Evolutionary conservation across 306 rosid species (phyloP).

Genomic region (Styphnolobium japonicum): DNA sequence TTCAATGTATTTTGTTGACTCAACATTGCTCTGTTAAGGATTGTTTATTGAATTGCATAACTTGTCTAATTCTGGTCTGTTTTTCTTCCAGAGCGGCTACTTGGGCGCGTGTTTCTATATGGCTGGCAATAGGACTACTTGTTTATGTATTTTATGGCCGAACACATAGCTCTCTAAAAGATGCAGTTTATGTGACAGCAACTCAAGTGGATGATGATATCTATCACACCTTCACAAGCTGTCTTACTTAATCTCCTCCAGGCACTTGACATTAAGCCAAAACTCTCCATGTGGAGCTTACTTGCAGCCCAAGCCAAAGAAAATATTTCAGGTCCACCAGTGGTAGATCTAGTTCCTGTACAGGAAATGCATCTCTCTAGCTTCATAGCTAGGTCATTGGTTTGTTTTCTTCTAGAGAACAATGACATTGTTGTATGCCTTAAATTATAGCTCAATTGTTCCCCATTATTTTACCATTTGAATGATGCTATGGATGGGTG

Average conservation of each 20-base stretch:
- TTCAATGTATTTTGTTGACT: neutral
- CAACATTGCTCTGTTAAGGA: neutral
- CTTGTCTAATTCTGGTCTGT: neutral
- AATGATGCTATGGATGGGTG: neutral
- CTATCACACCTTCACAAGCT: slow-evolving; percentile 36
- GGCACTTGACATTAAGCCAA: neutral
- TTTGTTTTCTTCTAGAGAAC: neutral
- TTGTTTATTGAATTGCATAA: neutral
- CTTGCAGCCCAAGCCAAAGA: neutral
- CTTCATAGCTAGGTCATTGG: neutral
- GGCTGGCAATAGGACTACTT: slow-evolving; percentile 65
- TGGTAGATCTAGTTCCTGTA: neutral
- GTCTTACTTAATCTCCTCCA: slow-evolving; percentile 24
- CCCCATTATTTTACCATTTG: neutral
- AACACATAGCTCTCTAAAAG: slow-evolving; percentile 65
- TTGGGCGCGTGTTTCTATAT: slow-evolving; percentile 81
- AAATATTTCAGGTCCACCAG: neutral
- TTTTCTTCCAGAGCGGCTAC: slow-evolving; percentile 53
- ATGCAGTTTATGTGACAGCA: slow-evolving; percentile 58
- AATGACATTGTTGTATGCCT: neutral
- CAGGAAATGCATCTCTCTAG: slow-evolving; percentile 11
- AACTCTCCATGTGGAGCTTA: neutral
- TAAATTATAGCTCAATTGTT: neutral
- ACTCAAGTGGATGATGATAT: slow-evolving; percentile 46
- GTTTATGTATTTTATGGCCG: slow-evolving; percentile 74